Conservation (phyloP, 2,329 filamentous ascomycete genomes). For the Fusarium haematococcum region DNA sequence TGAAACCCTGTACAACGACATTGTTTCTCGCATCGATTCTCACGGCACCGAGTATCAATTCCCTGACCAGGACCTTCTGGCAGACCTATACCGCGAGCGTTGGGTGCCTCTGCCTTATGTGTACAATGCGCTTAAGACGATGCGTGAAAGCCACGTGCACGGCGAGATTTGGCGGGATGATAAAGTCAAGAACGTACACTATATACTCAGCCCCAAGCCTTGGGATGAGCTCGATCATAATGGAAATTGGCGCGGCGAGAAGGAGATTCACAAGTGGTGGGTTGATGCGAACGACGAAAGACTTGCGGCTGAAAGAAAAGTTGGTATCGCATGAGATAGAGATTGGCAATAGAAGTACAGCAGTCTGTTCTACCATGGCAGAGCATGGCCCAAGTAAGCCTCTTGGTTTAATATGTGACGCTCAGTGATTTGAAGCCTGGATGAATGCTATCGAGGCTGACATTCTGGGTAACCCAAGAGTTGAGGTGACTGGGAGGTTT, state of each 20-base stretch:
- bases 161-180: slow-evolving; percentile 9
- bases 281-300: slow-evolving; percentile 2
- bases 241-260: background rate
- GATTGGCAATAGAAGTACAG: background rate
- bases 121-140: slow-evolving; percentile 20
- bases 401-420: background rate
- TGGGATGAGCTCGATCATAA: slow-evolving; percentile 7
- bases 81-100: slow-evolving; percentile 1
- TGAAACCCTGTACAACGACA: background rate
- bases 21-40: background rate
- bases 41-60: background rate
- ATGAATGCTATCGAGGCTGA: background rate
- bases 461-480: background rate
- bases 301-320: background rate
- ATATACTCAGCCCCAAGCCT: slow-evolving; percentile 20
- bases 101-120: slow-evolving; percentile 20
- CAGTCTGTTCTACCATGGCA: background rate
- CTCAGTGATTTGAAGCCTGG: background rate
- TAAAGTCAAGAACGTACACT: slow-evolving; percentile 24
- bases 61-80: slow-evolving; percentile 17
- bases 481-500: background rate
- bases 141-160: slow-evolving; percentile 1
- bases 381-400: no score
- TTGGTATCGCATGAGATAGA: background rate
- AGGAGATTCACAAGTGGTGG: slow-evolving; percentile 26